Evolutionary conservation across 1,284 basidiomycete genomes (phyloP).

Genomic region (Cutaneotrichosporon sp.): DNA sequence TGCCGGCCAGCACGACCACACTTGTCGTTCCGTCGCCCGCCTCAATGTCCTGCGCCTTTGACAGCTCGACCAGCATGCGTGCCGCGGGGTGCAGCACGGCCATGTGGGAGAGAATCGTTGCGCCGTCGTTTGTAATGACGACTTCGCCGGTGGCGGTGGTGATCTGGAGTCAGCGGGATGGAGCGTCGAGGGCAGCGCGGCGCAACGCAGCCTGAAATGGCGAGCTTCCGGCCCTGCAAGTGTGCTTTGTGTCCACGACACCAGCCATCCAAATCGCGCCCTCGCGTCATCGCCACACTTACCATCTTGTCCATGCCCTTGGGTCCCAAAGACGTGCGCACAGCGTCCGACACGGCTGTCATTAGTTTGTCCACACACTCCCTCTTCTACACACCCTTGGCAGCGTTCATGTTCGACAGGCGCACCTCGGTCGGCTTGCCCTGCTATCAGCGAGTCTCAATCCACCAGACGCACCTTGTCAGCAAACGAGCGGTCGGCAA

Average conservation of each 20-base stretch:
- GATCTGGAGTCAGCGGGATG: slow-evolving; percentile 62
- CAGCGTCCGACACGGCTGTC: slow-evolving; percentile 93
- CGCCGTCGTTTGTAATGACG: slow-evolving; percentile 98
- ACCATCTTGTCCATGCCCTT: slow-evolving; percentile 99
- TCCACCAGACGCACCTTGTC: slow-evolving; percentile 39
- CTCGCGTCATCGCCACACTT: slow-evolving; percentile 30
- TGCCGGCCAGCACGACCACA: slow-evolving; percentile 95
- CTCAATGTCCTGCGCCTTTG: slow-evolving; percentile 96
- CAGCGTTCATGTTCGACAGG: slow-evolving; percentile 91
- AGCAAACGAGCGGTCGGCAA: slow-evolving; percentile 43
- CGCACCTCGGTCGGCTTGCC: slow-evolving; percentile 69
- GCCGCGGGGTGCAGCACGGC: slow-evolving; percentile 97
- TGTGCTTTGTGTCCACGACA: too few species aligned
- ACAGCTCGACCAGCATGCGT: slow-evolving; percentile 98
- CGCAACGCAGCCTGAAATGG: neutral
- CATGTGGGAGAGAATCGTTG: slow-evolving; percentile 96
- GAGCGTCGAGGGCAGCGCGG: neutral
- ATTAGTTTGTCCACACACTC: neutral
- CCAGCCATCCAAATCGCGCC: too few species aligned
- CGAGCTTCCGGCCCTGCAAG: neutral
- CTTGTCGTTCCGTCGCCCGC: slow-evolving; percentile 99
- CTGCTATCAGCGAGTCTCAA: slow-evolving; percentile 29
- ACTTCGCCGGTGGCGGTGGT: slow-evolving; percentile 96
- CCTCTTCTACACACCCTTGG: slow-evolving; percentile 66
- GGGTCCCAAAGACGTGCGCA: slow-evolving; percentile 93